phyloP scores from a whole-genome alignment of 768 basidiomycete species.

The Hericium alpestre region DNA sequence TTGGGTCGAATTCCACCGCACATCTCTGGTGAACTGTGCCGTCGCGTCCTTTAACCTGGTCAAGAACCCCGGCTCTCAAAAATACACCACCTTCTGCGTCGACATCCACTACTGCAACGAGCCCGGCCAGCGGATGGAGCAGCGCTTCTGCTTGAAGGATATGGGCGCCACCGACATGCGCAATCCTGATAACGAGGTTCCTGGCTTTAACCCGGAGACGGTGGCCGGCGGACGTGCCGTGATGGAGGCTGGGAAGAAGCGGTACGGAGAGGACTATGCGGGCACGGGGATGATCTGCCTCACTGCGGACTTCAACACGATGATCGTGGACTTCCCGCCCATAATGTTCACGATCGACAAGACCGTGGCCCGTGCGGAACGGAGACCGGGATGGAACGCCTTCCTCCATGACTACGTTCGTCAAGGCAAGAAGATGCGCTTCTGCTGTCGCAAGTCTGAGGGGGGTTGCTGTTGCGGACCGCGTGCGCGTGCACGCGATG shows the following conservation, averaged over 20 bases:
- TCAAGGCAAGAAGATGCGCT: background rate
- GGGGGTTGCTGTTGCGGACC: slow-evolving; percentile 2
- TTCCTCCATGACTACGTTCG: background rate
- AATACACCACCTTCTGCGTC: background rate
- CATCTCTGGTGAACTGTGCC: background rate
- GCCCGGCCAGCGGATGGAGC: background rate
- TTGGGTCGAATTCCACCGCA: slow-evolving; percentile 1
- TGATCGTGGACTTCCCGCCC: background rate
- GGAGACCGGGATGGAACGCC: background rate
- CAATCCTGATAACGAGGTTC: background rate
- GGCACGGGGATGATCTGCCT: slow-evolving; percentile 1
- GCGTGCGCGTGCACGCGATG: too few relatives aligned
- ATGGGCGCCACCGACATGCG: background rate
- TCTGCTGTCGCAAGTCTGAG: background rate
- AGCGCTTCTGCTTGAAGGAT: background rate
- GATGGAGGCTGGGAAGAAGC: slow-evolving; percentile 1
- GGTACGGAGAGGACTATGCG: background rate
- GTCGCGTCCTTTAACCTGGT: background rate
- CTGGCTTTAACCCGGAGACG: background rate
- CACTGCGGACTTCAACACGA: background rate
- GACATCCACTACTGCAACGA: background rate
- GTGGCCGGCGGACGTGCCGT: background rate
- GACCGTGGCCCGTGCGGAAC: background rate
- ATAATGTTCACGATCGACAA: slow-evolving; percentile 1
- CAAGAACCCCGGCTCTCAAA: background rate